Percentiles rank a stretch among this genome's conserved stretches.
Evolutionary conservation across 148 eudicot species (phyloP).

Genomic region (Beta vulgaris): DNA sequence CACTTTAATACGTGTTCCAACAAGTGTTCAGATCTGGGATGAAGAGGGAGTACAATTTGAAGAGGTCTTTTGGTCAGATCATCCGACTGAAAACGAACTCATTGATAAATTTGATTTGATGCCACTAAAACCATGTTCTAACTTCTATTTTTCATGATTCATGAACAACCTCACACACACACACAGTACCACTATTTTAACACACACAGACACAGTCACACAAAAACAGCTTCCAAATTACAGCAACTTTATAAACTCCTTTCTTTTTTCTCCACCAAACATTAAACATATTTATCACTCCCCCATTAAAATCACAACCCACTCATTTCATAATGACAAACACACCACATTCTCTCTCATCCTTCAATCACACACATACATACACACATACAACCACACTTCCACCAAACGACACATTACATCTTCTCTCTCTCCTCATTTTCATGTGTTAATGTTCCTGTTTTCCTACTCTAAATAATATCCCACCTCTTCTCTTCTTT

Average conservation of each 20-base stretch:
- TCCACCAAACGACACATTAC: slow-evolving; percentile 31
- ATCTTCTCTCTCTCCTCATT: slow-evolving; percentile 6
- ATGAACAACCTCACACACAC: neutral
- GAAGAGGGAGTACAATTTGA: too few relatives aligned
- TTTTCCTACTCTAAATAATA: slow-evolving; percentile 12
- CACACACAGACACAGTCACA: too few relatives aligned
- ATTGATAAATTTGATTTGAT: too few relatives aligned
- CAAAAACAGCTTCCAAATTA: neutral
- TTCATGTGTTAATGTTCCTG: neutral
- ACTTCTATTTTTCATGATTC: neutral
- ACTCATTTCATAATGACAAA: slow-evolving; percentile 28
- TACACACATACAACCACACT: slow-evolving; percentile 23
- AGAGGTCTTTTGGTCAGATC: too few relatives aligned
- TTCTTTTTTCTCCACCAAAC: slow-evolving; percentile 7
- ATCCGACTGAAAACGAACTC: too few relatives aligned
- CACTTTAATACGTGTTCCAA: too few relatives aligned
- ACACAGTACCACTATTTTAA: neutral
- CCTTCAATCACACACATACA: slow-evolving; percentile 13
- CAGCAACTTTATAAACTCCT: neutral
- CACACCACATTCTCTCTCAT: neutral
- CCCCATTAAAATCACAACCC: slow-evolving; percentile 22
- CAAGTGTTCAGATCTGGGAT: too few relatives aligned
- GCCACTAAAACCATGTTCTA: too few relatives aligned
- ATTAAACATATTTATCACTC: neutral
- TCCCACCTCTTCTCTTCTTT: slow-evolving; percentile 8